phyloP scores from a whole-genome alignment of 768 basidiomycete species.

The Rickenella mellea region DNA sequence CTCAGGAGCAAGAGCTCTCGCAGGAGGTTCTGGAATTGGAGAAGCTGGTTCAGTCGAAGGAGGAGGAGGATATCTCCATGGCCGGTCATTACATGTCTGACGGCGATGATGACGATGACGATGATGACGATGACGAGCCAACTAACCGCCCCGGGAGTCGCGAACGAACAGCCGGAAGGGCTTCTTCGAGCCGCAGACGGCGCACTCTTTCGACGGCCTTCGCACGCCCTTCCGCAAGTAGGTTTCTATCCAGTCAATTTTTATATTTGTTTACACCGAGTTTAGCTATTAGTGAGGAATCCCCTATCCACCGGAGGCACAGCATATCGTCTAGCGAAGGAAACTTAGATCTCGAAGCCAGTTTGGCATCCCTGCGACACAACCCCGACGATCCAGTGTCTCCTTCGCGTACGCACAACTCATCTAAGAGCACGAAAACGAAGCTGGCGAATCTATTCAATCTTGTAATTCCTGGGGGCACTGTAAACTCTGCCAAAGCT shows the following conservation, averaged over 20 bases:
- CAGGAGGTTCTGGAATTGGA: slow-evolving; percentile 52
- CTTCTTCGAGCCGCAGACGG: neutral
- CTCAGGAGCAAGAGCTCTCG: slow-evolving; percentile 64
- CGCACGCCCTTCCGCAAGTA: neutral
- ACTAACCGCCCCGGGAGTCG: slow-evolving; percentile 11
- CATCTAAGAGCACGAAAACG: slow-evolving; percentile 16
- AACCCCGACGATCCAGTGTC: slow-evolving; percentile 8
- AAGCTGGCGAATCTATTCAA: slow-evolving; percentile 38
- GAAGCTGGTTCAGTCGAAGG: slow-evolving; percentile 45
- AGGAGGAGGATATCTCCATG: slow-evolving; percentile 39
- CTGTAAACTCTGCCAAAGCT: slow-evolving; percentile 27
- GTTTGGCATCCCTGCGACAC: slow-evolving; percentile 20
- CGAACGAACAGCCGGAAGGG: neutral
- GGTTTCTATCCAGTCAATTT: neutral
- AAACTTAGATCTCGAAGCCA: slow-evolving; percentile 31
- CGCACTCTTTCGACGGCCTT: neutral
- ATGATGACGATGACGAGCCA: slow-evolving; percentile 40
- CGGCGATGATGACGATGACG: slow-evolving; percentile 44
- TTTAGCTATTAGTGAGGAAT: no score
- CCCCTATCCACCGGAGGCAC: slow-evolving; percentile 18
- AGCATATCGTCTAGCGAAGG: slow-evolving; percentile 47
- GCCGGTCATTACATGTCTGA: slow-evolving; percentile 42
- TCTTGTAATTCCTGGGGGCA: slow-evolving; percentile 38
- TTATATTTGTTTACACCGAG: neutral
- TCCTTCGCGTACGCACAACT: slow-evolving; percentile 8